Evolutionary conservation across 768 basidiomycete species (phyloP), one percentile per base, ranked within the genome.

Genomic region (Xanthoconium stramineum): DNA sequence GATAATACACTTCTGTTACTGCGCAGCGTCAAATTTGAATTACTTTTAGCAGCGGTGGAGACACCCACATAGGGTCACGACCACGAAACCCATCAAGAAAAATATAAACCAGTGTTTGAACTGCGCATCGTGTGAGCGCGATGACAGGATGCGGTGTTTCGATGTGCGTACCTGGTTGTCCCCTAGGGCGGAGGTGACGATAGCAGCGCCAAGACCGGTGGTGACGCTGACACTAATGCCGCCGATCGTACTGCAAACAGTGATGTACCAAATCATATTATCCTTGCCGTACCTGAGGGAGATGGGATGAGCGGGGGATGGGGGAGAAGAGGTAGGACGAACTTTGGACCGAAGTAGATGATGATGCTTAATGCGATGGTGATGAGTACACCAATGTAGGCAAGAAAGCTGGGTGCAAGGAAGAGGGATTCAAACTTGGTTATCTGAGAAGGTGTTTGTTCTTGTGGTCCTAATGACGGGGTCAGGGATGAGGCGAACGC

Each of bases 241-340:
- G 17, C 97, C 97, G 66, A 99, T 98, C 81, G 98, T 86, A 60
- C 89, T 92, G 73, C 97, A 99, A 44, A 99, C 91, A 40, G 81
- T 77, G 60, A 98, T 95, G 71, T 96, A 92, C 90, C 91, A 93
- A 50, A 98, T 72, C 96, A 98, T 97, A 66, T 84, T 91, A 74
- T 85, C 84, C 74, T 88, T 93, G 48, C 96, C 95, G 68, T 89
- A 91, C 67, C 87, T 84, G 47, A 56, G 29, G 20, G 40, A 24
- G 19, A 39, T 14, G 19, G 17, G 17, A 37, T 60, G 42, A 56
- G 55, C 12, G 54, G 33, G 9, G 33, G 33, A 47, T 1, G 11
- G 48, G 20, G 52, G 19, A 50, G 49, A 13, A 33, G 48, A 50
- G 8, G 28, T 28, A 39, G 53, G 47, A 72, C 80, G 58, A 53